phyloP scores from a whole-genome alignment of 768 basidiomycete genomes.

The Auriscalpium vulgare region DNA sequence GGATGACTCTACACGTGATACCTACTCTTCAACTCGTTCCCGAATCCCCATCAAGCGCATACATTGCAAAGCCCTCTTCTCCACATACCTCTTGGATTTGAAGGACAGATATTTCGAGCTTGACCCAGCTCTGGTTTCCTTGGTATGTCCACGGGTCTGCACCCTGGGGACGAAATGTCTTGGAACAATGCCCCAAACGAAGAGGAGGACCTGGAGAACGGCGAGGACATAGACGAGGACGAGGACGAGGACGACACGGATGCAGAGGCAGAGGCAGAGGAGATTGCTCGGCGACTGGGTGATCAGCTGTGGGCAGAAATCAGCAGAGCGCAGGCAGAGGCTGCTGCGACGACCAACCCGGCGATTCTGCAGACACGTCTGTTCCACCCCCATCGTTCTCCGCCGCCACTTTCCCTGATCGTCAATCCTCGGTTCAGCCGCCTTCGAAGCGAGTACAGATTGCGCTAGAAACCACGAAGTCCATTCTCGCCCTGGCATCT shows the following conservation, averaged over 20 bases:
- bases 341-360: constrained; percentile 17
- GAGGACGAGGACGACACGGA: constrained; percentile 52
- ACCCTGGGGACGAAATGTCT: too few species aligned
- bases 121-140: too few species aligned
- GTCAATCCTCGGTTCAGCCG: neutral
- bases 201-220: constrained; percentile 34
- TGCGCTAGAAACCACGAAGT: constrained; percentile 55
- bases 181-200: constrained; percentile 13
- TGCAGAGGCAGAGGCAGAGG: constrained; percentile 63
- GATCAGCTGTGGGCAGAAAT: constrained; percentile 77
- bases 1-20: too few species aligned
- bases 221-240: constrained; percentile 37
- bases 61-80: too few species aligned
- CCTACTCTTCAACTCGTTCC: too few species aligned
- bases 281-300: constrained; percentile 65
- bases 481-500: constrained; percentile 49
- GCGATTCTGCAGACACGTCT: neutral
- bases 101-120: too few species aligned
- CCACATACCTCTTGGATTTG: too few species aligned
- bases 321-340: constrained; percentile 48
- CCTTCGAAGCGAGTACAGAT: constrained; percentile 41
- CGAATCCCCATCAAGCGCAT: too few species aligned
- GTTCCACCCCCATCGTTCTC: neutral
- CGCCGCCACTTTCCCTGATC: neutral
- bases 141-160: too few species aligned